Evolutionary conservation across 805 yeast genomes (phyloP).

Genomic region (Yarrowia porcina): DNA sequence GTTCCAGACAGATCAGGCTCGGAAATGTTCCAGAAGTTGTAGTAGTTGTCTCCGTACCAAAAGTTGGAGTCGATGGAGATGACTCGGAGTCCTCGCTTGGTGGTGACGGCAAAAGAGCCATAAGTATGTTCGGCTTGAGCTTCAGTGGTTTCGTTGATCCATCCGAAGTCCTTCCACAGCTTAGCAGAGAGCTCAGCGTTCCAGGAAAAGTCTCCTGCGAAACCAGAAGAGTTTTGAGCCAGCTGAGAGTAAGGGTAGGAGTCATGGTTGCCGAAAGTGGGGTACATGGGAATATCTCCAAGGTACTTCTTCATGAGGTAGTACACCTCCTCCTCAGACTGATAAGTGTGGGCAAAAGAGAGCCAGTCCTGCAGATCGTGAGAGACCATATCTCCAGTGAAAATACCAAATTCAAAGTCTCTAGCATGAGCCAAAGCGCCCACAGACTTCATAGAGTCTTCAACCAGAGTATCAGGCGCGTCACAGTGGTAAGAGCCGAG

Average conservation of each 20-base stretch:
- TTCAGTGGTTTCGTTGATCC: constrained; percentile 41
- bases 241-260: constrained; percentile 69
- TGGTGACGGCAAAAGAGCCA: constrained; percentile 57
- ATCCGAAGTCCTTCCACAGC: constrained; percentile 47
- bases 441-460: constrained; percentile 50
- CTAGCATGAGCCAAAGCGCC: constrained; percentile 42
- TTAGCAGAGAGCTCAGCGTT: constrained; percentile 49
- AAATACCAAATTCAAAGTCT: constrained; percentile 56
- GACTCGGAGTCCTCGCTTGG: constrained; percentile 55
- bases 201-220: constrained; percentile 44
- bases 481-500: constrained; percentile 68
- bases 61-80: constrained; percentile 64
- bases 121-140: constrained; percentile 43
- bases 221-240: constrained; percentile 52
- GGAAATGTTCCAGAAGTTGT: constrained; percentile 47
- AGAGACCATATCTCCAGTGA: constrained; percentile 74
- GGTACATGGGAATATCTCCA: constrained; percentile 53
- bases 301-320: constrained; percentile 52
- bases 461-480: constrained; percentile 59
- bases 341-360: constrained; percentile 47
- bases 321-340: constrained; percentile 51
- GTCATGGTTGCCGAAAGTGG: constrained; percentile 70
- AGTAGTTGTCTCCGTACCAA: constrained; percentile 62
- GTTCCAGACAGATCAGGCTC: constrained; percentile 63
- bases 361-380: constrained; percentile 51